Evolutionary conservation across 108 stramenopile genomes (phyloP).

Genomic region (Schizochytrium sp.): DNA sequence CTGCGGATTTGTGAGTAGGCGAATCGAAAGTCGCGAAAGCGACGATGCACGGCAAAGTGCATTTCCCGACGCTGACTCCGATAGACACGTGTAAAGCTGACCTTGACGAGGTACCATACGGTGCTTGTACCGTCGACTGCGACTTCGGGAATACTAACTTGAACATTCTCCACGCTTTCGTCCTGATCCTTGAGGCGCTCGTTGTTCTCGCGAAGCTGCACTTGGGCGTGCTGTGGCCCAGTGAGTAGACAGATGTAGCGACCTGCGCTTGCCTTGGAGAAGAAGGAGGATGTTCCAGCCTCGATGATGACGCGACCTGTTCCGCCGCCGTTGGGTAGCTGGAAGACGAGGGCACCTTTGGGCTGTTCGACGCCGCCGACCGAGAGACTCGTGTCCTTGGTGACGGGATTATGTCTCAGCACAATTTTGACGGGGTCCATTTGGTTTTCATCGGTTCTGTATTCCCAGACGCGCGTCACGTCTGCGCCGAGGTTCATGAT

Average conservation of each 20-base stretch:
- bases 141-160: background rate
- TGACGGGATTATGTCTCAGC: slow-evolving; percentile 10
- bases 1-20: background rate
- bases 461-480: background rate
- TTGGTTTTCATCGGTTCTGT: background rate
- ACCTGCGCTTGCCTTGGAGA: background rate
- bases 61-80: background rate
- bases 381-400: background rate
- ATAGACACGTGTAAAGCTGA: background rate
- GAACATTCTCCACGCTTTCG: background rate
- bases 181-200: background rate
- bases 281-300: background rate
- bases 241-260: background rate
- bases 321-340: background rate
- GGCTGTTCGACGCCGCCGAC: background rate
- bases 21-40: slow-evolving; percentile 10
- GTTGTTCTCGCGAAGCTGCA: background rate
- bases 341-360: background rate
- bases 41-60: background rate
- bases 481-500: background rate
- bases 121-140: background rate
- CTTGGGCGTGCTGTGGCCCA: background rate
- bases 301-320: background rate
- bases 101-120: background rate
- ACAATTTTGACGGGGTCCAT: slow-evolving; percentile 5